Evolutionary conservation across 805 yeast species (phyloP).

Genomic region (Monosporozyma aerobia): DNA sequence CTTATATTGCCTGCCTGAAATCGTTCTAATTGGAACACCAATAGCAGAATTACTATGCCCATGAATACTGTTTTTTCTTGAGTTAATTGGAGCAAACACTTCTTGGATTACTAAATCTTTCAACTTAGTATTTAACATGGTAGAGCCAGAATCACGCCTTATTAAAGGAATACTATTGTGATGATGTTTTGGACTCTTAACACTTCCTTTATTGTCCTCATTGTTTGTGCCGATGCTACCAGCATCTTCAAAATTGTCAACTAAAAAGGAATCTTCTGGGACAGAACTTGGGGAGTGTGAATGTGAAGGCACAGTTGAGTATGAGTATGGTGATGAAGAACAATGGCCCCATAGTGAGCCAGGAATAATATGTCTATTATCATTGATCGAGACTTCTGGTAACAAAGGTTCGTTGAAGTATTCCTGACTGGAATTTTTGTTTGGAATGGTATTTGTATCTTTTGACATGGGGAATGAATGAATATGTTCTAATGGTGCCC

Average conservation of each 20-base stretch:
- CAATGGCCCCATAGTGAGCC: constrained; percentile 62
- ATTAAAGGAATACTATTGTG: neutral
- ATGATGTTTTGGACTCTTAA: neutral
- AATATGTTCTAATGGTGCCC: constrained; percentile 12
- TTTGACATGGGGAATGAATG: constrained; percentile 12
- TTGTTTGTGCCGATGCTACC: neutral
- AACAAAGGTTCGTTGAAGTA: constrained; percentile 30
- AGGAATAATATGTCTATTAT: constrained; percentile 86
- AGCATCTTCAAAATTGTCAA: constrained; percentile 3
- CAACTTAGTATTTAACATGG: constrained; percentile 59
- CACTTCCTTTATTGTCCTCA: neutral
- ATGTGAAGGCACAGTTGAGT: constrained; percentile 21
- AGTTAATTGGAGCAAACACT: constrained; percentile 41
- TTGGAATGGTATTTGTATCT: constrained; percentile 6
- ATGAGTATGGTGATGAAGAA: constrained; percentile 37
- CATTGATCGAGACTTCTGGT: constrained; percentile 79
- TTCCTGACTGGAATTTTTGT: neutral
- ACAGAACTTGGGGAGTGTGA: constrained; percentile 34
- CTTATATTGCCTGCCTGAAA: constrained; percentile 6
- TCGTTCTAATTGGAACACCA: constrained; percentile 9
- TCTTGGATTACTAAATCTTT: constrained; percentile 65
- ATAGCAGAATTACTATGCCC: constrained; percentile 1
- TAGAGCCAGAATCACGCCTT: constrained; percentile 34
- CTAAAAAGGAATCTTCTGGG: constrained; percentile 21
- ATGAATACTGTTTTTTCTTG: constrained; percentile 5